A percentile compares a stretch with the other conserved stretches of the same genome.
phyloP scores from a whole-genome alignment of 148 eudicot species.

The Amaranthus palmeri region DNA sequence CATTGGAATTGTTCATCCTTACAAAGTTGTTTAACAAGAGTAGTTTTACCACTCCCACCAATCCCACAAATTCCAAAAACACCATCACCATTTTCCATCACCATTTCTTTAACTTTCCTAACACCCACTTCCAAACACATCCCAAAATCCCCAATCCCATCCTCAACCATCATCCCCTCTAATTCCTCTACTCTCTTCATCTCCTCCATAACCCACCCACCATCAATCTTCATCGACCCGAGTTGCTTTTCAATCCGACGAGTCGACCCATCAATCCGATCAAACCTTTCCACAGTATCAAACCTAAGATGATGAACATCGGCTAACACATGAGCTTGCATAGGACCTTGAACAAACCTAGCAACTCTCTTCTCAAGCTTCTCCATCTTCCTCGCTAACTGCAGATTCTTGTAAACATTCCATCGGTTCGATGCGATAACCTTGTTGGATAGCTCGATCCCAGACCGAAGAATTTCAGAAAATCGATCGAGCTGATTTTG shows the following conservation, averaged over 20 bases:
- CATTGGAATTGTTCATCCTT: conserved; percentile 56
- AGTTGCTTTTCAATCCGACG: conserved; percentile 51
- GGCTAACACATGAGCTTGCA: conserved; percentile 80
- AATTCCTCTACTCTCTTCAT: conserved; percentile 45
- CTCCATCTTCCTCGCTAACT: conserved; percentile 70
- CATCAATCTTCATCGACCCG: conserved; percentile 50
- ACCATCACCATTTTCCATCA: conserved; percentile 32
- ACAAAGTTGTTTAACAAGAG: conserved; percentile 62
- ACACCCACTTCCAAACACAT: conserved; percentile 60
- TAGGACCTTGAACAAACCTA: conserved; percentile 50
- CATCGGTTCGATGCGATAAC: conserved; percentile 52
- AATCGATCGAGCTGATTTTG: conserved; percentile 65
- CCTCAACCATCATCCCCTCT: conserved; percentile 39
- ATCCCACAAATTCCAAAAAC: conserved; percentile 75
- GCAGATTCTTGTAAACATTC: conserved; percentile 73
- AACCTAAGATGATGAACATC: conserved; percentile 77
- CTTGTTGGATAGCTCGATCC: conserved; percentile 48
- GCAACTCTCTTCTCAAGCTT: conserved; percentile 54
- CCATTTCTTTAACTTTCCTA: conserved; percentile 66
- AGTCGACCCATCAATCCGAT: conserved; percentile 40
- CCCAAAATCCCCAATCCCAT: conserved; percentile 38
- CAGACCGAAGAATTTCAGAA: conserved; percentile 44
- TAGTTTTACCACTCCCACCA: conserved; percentile 92
- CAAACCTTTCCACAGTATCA: conserved; percentile 57
- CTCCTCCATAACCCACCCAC: conserved; percentile 49